These are phyloP conservation scores for Pleurotus cornucopiae DNA, from an alignment of 768 basidiomycete genomes.

Conservation along the genomic window DNA sequence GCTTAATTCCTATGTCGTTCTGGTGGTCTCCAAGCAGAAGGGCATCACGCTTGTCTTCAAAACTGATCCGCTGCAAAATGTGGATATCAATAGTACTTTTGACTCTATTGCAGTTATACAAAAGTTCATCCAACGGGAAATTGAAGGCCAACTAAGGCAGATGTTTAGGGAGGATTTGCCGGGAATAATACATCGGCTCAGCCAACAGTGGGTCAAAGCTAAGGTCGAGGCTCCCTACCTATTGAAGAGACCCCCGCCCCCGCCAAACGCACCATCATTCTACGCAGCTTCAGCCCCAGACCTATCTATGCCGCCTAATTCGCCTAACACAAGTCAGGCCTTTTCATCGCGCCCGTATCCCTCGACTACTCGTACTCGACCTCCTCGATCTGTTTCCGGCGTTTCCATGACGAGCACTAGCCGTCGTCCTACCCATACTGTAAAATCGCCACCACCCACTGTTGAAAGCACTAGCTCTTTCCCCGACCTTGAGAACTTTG, in stretches of 20 bases:
- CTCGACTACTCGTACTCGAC: constrained; percentile 1
- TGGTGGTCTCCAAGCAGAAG: constrained; percentile 96
- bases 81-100: constrained; percentile 96
- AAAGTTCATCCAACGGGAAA: constrained; percentile 95
- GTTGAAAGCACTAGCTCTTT: constrained; percentile 20
- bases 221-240: constrained; percentile 92
- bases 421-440: constrained; percentile 19
- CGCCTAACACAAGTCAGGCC: constrained; percentile 20
- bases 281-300: constrained; percentile 44
- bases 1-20: constrained; percentile 92
- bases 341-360: constrained; percentile 10
- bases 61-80: constrained; percentile 96
- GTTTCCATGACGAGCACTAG: constrained; percentile 31
- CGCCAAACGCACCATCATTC: constrained; percentile 24
- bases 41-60: constrained; percentile 99
- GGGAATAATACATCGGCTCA: constrained; percentile 92
- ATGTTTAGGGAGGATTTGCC: constrained; percentile 98
- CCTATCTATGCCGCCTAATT: constrained; percentile 18
- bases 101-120: constrained; percentile 98
- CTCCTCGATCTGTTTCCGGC: constrained; percentile 35
- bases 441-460: constrained; percentile 15
- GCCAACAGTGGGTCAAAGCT: constrained; percentile 93
- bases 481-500: constrained; percentile 75
- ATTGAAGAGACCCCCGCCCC: constrained; percentile 43
- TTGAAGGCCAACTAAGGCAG: constrained; percentile 93